Conservation (phyloP, 2,329 filamentous ascomycete species). For the Coniella lustricola region DNA sequence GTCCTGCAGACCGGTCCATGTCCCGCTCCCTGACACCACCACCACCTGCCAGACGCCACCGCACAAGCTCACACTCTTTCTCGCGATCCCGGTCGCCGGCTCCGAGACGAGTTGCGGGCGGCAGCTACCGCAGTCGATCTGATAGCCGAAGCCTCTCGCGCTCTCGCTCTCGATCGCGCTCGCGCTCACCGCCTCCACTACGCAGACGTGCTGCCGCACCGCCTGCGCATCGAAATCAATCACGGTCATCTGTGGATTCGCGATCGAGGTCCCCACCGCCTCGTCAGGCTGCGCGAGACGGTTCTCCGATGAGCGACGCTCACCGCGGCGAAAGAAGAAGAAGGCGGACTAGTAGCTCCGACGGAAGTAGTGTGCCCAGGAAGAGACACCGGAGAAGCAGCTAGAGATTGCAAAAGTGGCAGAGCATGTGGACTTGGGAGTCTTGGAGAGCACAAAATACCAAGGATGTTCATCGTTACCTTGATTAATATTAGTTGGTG, state of each 20-base stretch:
- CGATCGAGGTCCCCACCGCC: conserved; percentile 10
- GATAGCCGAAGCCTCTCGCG: conserved; percentile 9
- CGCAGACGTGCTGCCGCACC: neutral
- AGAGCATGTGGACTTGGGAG: too few relatives aligned
- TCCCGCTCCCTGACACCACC: conserved; percentile 9
- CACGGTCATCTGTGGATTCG: conserved; percentile 4
- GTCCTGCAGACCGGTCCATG: neutral
- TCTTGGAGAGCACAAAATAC: too few relatives aligned
- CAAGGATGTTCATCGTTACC: too few relatives aligned
- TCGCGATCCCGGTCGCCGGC: conserved; percentile 11
- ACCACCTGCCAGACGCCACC: conserved; percentile 4
- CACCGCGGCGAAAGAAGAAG: conserved; percentile 11
- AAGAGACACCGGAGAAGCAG: conserved; percentile 13
- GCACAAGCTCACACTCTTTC: neutral
- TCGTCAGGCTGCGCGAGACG: conserved; percentile 6
- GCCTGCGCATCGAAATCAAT: neutral
- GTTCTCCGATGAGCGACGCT: conserved; percentile 6
- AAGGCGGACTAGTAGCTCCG: conserved; percentile 15
- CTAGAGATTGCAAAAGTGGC: neutral
- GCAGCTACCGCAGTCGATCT: conserved; percentile 10
- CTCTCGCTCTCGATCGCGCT: conserved; percentile 1
- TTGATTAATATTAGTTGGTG: too few relatives aligned
- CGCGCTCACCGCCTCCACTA: conserved; percentile 8
- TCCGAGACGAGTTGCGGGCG: conserved; percentile 7
- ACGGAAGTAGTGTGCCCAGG: conserved; percentile 11